Evolutionary conservation across 1,139 yeast species (phyloP), one percentile per base, ranked within the genome.

Genomic region (Suhomyces maxii): DNA sequence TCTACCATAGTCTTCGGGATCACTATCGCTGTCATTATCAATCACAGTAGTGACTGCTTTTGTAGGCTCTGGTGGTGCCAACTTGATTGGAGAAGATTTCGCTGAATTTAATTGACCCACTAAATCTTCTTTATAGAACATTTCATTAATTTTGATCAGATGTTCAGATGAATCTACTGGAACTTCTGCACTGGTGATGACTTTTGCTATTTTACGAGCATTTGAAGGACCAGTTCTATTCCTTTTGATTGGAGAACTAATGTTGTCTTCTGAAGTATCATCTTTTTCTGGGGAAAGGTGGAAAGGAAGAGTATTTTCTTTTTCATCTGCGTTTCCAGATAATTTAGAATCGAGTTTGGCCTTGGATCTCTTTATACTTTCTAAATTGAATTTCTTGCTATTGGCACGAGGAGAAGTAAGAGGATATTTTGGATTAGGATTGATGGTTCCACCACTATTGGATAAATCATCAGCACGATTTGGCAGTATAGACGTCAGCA

Each of bases 21-120:
- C 69, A 36, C 62, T 59, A 38, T 61, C 68, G 40, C 63, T 58
- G 36, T 61, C 69, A 30, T 63, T 61, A 42, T 65, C 65, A 39
- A 64, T 58, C 2, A 59, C 54, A 7, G 54, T 37, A 7, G 50
- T 42, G n/a, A 41, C 32, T 10, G 44, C 34, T 5, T 13, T 26
- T 8, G 37, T 25, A 10, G 37, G 23, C 18, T 36, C 12, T 9
- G 26, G 31, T 7, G 40, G 36, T 13, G 32, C 32, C 6, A 14
- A 14, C 14, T 39, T 42, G 12, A 13, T 37, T 9, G 62, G 57
- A 2, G 63, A 55, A 12, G 53, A 53, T 14, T 49, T 52, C 7
- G 53, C 49, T n/a, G 56, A 53, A 26, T 47, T 43, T n/a, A 63
- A 44, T 25, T 55, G 56, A 4, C 59, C 64, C 34, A 64, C 64